Evolutionary conservation across 176 grass and related monocot genomes (phyloP), one percentile per base, ranked within the genome.

Genomic region (Poa pratensis): DNA sequence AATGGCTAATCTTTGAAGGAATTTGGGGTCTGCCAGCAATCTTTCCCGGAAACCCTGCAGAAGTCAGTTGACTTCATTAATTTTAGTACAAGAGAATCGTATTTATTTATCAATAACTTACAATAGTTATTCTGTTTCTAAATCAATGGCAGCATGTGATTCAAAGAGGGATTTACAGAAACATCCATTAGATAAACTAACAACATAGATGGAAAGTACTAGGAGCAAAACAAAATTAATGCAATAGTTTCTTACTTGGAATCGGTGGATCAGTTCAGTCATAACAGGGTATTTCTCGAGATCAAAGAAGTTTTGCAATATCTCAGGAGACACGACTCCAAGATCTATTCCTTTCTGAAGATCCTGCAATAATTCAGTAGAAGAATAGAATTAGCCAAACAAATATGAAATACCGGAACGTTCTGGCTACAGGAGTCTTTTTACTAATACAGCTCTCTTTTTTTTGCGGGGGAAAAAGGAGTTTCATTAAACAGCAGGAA

Each of bases 281-380:
- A 94, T 88, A 82, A 91, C 50, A 63, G 96, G 96, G 85, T 96
- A 96, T 79, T 91, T 76, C 73, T 99, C 96, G 43, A 99, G 94
- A 84, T 99, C 96, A 82, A 99, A 96, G 87, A 99, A 96, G 90
- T 99, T 99, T 23, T 99, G 96, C 40, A 94, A 78, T 89, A 99
- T 94, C 85, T 99, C 93, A 35, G 96, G 96, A 66, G 96, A 96
- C 57, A 99, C 96, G n/a, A 96, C 86, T 82, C 96, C 96, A 89
- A 96, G 96, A 92, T 99, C 93, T 85, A 96, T 69, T 80, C 93
- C 96, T 78, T 96, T 94, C 85, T 96, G 93, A 84, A 96, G 90
- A 87, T 99, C 93, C 91, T 96, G 82, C 22, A 27, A 71, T 45
- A 72, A 4, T 69, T 50, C 39, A 80, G 40, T 74, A 35, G n/a